Evolutionary conservation across 73 alveolate species (phyloP), one percentile per base, ranked within the genome.

Genomic region (Paramecium sonneborni): DNA sequence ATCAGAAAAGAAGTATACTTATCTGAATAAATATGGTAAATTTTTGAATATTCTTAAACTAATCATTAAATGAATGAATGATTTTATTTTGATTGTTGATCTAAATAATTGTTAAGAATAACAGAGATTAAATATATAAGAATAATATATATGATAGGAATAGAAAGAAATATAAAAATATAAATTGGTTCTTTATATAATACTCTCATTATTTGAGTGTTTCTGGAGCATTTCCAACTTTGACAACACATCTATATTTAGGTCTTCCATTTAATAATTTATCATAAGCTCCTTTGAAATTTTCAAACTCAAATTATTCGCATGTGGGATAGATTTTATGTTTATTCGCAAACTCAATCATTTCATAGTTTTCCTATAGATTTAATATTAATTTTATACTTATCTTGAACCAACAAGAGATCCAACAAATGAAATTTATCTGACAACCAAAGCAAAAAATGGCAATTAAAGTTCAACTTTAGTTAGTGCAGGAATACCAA

Each of bases 391-490:
- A 52, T 28, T n/a, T 12, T 23, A 24, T 79, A 79, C 90, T 26
- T 43, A 48, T 85, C 95, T 93, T 8, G 97, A 91, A 15, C 97
- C 97, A 90, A 93, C 90, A 15, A 57, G 35, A 37, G 96, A 74
- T 43, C 96, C 95, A 88, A 90, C 76, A 5, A 93, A 23, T 2
- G 39, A 46, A 28, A 69, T 92, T 76, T 93, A 48, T 24, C 93
- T 93, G n/a, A n/a, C 85, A n/a, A 94, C 93, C 44, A 94, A 35
- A 21, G 86, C 57, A 43, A 85, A 70, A 52, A 92, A 92, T 35
- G 57, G 88, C 21, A 94, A 76, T 21, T 79, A 56, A 8, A 87
- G 74, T 46, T 86, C 94, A 34, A 85, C 74, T 10, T 93, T 76
- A 18, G 70, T 88, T 12, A 74, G 68, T 52, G 68, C 89, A 6